Conservation (phyloP, 2,329 filamentous ascomycete species). For the Cladophialophora exuberans region DNA sequence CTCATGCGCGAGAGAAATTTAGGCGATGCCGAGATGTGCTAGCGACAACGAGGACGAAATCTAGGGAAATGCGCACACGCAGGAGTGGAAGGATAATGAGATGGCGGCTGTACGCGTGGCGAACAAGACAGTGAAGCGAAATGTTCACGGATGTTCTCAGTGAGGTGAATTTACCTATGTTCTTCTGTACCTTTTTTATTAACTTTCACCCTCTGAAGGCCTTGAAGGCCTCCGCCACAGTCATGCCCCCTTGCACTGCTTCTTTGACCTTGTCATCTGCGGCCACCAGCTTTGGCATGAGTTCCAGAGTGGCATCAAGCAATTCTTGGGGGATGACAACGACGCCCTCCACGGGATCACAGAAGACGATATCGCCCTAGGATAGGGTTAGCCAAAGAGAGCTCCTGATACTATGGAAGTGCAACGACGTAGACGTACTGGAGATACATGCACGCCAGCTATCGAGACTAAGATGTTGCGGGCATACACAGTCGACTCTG, state of each 20-base stretch:
- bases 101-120: too few relatives aligned
- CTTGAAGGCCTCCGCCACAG: constrained; percentile 69
- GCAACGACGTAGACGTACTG: constrained; percentile 37
- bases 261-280: constrained; percentile 66
- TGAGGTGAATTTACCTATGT: not conserved
- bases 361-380: constrained; percentile 69
- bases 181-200: not conserved
- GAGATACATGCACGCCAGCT: constrained; percentile 45
- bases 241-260: constrained; percentile 65
- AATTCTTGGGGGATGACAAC: constrained; percentile 68
- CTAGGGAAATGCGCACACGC: too few relatives aligned
- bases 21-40: too few relatives aligned
- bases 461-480: constrained; percentile 46
- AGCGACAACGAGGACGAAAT: too few relatives aligned
- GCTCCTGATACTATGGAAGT: not conserved
- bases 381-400: not conserved
- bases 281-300: constrained; percentile 57
- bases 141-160: not conserved
- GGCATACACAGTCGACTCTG: constrained; percentile 47
- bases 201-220: constrained; percentile 36
- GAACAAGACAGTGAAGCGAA: too few relatives aligned
- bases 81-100: too few relatives aligned
- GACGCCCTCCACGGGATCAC: constrained; percentile 70
- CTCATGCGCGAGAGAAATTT: too few relatives aligned
- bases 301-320: constrained; percentile 61